Percentiles rank a stretch among this genome's conserved stretches.
phyloP scores from a whole-genome alignment of 75 land plant species.

The Sequoia sempervirens region DNA sequence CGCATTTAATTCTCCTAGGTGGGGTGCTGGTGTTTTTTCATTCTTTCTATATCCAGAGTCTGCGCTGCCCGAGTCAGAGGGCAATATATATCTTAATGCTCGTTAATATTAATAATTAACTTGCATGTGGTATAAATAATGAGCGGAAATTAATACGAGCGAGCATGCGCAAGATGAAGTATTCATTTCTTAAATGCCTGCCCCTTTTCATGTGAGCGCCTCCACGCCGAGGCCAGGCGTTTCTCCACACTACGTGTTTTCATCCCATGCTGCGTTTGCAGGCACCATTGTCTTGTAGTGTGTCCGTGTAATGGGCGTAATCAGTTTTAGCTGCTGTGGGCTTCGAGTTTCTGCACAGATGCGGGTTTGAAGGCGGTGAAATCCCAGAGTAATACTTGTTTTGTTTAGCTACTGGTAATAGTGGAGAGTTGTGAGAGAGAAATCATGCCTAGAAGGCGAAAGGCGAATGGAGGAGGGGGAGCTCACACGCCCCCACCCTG shows the following conservation, averaged over 20 bases:
- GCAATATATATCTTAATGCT: background rate
- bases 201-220: background rate
- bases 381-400: background rate
- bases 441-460: background rate
- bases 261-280: slow-evolving; percentile 1
- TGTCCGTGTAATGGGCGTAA: background rate
- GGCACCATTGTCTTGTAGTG: background rate
- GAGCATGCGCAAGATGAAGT: slow-evolving; percentile 3
- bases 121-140: slow-evolving; percentile 1
- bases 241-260: background rate
- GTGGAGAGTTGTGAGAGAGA: background rate
- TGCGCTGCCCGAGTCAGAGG: slow-evolving; percentile 2
- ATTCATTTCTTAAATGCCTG: background rate
- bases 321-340: background rate
- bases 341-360: background rate
- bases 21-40: background rate
- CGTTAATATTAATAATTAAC: background rate
- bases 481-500: background rate
- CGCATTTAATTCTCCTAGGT: background rate
- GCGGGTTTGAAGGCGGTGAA: background rate
- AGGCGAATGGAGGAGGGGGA: background rate
- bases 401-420: background rate
- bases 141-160: background rate
- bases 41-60: background rate
- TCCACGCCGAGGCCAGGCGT: background rate